phyloP scores from a whole-genome alignment of 768 basidiomycete species.

The Coprinopsis marcescibilis region DNA sequence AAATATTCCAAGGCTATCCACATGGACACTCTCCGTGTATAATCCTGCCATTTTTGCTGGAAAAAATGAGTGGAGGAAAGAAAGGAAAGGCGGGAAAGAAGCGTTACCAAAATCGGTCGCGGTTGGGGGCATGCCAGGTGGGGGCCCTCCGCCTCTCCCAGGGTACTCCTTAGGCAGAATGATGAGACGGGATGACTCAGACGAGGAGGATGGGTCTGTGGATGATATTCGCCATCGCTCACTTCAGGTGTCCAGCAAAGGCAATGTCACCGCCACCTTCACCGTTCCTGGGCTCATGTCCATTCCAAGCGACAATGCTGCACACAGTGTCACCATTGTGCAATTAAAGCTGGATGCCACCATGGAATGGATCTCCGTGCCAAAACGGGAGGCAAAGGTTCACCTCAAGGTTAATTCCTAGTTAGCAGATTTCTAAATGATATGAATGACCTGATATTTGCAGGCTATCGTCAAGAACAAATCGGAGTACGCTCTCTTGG shows the following conservation, averaged over 20 bases:
- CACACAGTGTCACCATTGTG: constrained; percentile 29
- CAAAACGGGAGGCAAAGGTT: constrained; percentile 27
- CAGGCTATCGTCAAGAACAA: constrained; percentile 48
- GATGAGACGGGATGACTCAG: too few relatives aligned
- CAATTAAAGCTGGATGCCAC: constrained; percentile 25
- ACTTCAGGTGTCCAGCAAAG: constrained; percentile 15
- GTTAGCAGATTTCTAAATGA: background rate
- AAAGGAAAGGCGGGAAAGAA: too few relatives aligned
- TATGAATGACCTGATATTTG: background rate
- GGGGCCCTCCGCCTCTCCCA: too few relatives aligned
- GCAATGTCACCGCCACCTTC: constrained; percentile 34
- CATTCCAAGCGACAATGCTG: constrained; percentile 30
- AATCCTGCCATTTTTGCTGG: constrained; percentile 3
- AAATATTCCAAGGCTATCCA: constrained; percentile 27
- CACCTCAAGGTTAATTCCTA: constrained; percentile 23
- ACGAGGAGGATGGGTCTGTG: background rate
- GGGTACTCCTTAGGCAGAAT: too few relatives aligned
- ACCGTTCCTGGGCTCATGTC: constrained; percentile 34
- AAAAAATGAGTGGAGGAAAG: background rate
- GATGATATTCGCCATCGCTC: background rate
- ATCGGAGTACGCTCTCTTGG: constrained; percentile 46
- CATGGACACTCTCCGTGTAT: constrained; percentile 31
- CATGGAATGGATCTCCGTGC: constrained; percentile 32
- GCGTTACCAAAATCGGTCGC: too few relatives aligned
- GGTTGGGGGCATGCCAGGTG: too few relatives aligned